Evolutionary conservation across 1,284 basidiomycete genomes (phyloP).

Genomic region (Testicularia cyperi): DNA sequence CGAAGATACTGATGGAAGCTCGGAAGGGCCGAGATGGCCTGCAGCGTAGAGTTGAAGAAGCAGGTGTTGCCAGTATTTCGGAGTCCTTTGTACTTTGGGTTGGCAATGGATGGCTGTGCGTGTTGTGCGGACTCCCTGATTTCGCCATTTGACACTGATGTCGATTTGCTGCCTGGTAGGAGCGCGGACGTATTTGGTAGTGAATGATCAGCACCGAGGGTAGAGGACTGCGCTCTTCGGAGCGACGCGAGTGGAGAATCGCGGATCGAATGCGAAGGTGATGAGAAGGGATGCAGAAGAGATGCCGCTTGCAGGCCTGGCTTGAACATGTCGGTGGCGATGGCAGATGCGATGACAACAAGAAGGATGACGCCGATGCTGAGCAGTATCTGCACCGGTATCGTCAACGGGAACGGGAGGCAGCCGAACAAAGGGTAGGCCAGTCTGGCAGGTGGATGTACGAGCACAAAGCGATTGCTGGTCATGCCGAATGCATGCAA

Average conservation of each 20-base stretch:
- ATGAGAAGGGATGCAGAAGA: constrained; percentile 18
- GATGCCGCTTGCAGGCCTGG: constrained; percentile 25
- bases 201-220: too few species aligned
- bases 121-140: too few species aligned
- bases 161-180: too few species aligned
- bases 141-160: too few species aligned
- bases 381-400: constrained; percentile 15
- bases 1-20: constrained; percentile 33
- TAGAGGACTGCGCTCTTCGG: not conserved
- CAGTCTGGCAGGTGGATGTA: constrained; percentile 15
- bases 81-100: constrained; percentile 41
- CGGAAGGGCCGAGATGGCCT: constrained; percentile 44
- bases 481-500: not conserved
- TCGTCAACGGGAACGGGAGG: constrained; percentile 7
- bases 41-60: constrained; percentile 58
- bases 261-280: too few species aligned
- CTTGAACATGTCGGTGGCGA: constrained; percentile 26
- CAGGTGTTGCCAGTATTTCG: constrained; percentile 57
- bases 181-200: too few species aligned
- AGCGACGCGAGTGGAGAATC: too few species aligned
- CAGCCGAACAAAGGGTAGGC: constrained; percentile 21
- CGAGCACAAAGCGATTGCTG: constrained; percentile 24
- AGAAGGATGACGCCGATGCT: constrained; percentile 9
- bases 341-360: constrained; percentile 3
- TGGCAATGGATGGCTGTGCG: constrained; percentile 9